Evolutionary conservation across 2,329 filamentous ascomycete genomes (phyloP), one percentile per base, ranked within the genome.

Genomic region (Aspergillus aculeatinus): DNA sequence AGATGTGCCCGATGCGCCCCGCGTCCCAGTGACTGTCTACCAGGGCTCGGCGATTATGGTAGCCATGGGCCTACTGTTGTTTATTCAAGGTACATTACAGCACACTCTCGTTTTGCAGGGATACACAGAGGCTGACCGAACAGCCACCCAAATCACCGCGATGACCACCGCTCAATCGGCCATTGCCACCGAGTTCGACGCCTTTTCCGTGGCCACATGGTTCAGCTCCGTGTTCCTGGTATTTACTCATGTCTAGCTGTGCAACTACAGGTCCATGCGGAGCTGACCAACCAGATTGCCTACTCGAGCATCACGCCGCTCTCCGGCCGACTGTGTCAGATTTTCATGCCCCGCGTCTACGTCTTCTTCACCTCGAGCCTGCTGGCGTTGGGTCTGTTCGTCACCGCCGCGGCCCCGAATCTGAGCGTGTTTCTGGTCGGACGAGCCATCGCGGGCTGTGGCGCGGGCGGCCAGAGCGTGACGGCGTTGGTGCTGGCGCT

Each of bases 101-200:
- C 10, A n/a, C 35, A 5, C 21, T 1, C 16, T 19, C 4, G 12
- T 21, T 1, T 16, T 16, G 1, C 27, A 29, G 27, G 27, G 27
- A 7, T 10, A 7, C 27, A 35, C 33, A 35, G 33, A 19, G 47
- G 52, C 52, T 55, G 39, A 55, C 23, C 7, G 10, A 47, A 4
- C 25, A 82, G 82, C 83, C 16, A 82, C 84, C 63, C 95, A 95
- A 70, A 91, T 93, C 76, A 91, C 88, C 12, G 87, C 91, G 66
- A 87, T 96, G 71, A 90, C 90, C 5, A 93, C 92, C 58, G 90
- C 89, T 1, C 91, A 95, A 76, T 90, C 88, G 7, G 81, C 82
- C 53, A 91, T 96, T 65, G 90, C 91, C 2, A 83, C 83, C 7
- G 90, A 94, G 65, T 80, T 96, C 2, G 82, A 90, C 74, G 85